Evolutionary conservation across 73 alveolate species (phyloP), one percentile per base, ranked within the genome.

Genomic region (Effrenium voratum): DNA sequence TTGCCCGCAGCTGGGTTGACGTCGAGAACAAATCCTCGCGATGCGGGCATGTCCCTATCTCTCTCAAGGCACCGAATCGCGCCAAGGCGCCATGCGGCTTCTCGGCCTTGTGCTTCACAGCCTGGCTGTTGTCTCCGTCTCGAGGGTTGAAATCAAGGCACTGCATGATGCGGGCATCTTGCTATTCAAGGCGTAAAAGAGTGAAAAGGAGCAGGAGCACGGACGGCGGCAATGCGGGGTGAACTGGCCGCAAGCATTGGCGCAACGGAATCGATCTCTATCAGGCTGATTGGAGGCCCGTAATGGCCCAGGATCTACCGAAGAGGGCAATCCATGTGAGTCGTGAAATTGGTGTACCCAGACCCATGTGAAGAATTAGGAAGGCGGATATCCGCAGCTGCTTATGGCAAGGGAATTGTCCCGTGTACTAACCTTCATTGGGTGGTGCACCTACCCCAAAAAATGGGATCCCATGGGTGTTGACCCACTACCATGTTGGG

Each of bases 101-200:
- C 26, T 90, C 97, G 24, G 97, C 75, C 87, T 36, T 90, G 57
- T 90, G 97, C 57, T 90, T 90, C 75, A 68, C 97, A 5, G 97
- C 97, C 97, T 90, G 83, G 34, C 38, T 38, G 68, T 16, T n/a
- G n/a, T n/a, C n/a, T n/a, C n/a, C n/a, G n/a, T n/a, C n/a, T n/a
- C n/a, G n/a, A n/a, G n/a, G n/a, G n/a, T n/a, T n/a, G n/a, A n/a
- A 60, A 5, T 8, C 75, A 3, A 3, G 40, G 75, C 75, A 60
- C 15, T 5, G 40, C 47, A 70, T 0, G 24, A 1, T 2, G 15
- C n/a, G 79, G n/a, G 36, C 26, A 32, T 1, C 2, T 66, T 15
- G 44, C 44, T 16, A 0, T 28, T 24, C 46, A 32, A 41, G 43
- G 36, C 1, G 10, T 5, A 8, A 41, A 16, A 32, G 26, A 1